Percentiles rank a stretch among this genome's conserved stretches.
phyloP scores from a whole-genome alignment of 306 rosid genomes.

The Corylus americana region DNA sequence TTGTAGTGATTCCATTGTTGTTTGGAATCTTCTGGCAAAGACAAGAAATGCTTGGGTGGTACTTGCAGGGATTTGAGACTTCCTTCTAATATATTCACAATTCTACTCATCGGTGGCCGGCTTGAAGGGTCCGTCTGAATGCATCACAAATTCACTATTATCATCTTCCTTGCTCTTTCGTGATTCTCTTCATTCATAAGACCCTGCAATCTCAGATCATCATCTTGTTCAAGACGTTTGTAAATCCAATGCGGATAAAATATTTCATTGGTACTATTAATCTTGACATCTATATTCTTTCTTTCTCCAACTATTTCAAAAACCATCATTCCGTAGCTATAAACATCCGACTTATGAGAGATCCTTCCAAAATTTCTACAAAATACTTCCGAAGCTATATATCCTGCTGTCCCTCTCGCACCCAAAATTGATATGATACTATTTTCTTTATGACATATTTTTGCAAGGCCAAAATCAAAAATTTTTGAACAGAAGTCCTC shows the following conservation, averaged over 20 bases:
- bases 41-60: conserved; percentile 38
- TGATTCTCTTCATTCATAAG: not conserved
- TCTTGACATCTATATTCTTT: conserved; percentile 16
- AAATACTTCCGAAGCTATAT: conserved; percentile 43
- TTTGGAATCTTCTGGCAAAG: conserved; percentile 14
- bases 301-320: conserved; percentile 44
- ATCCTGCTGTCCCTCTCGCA: conserved; percentile 35
- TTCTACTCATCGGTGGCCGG: conserved; percentile 28
- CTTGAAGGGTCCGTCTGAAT: conserved; percentile 28
- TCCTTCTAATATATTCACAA: conserved; percentile 42
- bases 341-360: conserved; percentile 43
- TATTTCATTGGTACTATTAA: conserved; percentile 27
- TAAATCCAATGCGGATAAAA: conserved; percentile 43
- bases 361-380: conserved; percentile 35
- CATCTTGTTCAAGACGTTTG: conserved; percentile 16
- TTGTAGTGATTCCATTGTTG: not conserved
- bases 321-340: conserved; percentile 47
- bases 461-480: conserved; percentile 42
- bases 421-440: conserved; percentile 26
- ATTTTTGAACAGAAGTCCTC: conserved; percentile 29
- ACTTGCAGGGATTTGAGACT: conserved; percentile 17
- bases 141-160: conserved; percentile 38
- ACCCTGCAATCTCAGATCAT: conserved; percentile 12
- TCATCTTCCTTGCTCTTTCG: conserved; percentile 24
- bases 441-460: conserved; percentile 28